phyloP scores from a whole-genome alignment of 495 filamentous ascomycete genomes.

The Aspergillus taichungensis region DNA sequence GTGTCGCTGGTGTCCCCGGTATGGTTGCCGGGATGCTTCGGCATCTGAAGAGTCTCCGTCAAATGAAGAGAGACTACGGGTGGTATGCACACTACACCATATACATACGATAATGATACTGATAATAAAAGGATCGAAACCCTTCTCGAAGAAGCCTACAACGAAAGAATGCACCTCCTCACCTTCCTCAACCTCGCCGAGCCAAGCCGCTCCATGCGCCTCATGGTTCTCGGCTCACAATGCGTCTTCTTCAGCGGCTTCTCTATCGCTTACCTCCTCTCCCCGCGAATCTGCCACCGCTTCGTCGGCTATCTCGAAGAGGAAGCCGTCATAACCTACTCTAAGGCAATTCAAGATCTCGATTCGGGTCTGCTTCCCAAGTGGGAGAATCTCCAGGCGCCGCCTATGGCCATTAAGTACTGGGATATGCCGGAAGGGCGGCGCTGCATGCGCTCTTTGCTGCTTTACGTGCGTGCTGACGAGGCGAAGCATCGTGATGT shows the following conservation, averaged over 20 bases:
- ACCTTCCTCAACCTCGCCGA: conserved; percentile 91
- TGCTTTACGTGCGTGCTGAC: conserved; percentile 85
- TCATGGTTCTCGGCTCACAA: conserved; percentile 75
- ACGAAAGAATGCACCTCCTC: conserved; percentile 93
- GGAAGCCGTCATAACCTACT: conserved; percentile 94
- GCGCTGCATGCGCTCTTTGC: conserved; percentile 73
- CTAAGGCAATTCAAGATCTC: conserved; percentile 73
- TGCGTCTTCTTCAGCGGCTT: conserved; percentile 92
- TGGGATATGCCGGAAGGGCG: conserved; percentile 87
- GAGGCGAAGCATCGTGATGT: conserved; percentile 97
- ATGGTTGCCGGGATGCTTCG: conserved; percentile 95
- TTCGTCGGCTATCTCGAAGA: conserved; percentile 98
- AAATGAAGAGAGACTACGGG: conserved; percentile 87
- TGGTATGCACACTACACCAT: conserved; percentile 44
- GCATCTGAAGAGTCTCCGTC: conserved; percentile 72
- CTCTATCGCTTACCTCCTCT: conserved; percentile 82
- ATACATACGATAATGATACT: not conserved
- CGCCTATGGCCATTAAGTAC: conserved; percentile 84
- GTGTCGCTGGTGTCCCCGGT: conserved; percentile 87
- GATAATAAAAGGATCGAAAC: conserved; percentile 67
- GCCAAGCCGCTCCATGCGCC: conserved; percentile 80
- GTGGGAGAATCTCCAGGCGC: conserved; percentile 72
- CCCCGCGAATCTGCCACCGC: conserved; percentile 82
- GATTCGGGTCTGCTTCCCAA: conserved; percentile 73
- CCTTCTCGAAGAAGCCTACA: conserved; percentile 86